Conservation (phyloP, 2,329 filamentous ascomycete species). For the Pseudocercospora vitis region DNA sequence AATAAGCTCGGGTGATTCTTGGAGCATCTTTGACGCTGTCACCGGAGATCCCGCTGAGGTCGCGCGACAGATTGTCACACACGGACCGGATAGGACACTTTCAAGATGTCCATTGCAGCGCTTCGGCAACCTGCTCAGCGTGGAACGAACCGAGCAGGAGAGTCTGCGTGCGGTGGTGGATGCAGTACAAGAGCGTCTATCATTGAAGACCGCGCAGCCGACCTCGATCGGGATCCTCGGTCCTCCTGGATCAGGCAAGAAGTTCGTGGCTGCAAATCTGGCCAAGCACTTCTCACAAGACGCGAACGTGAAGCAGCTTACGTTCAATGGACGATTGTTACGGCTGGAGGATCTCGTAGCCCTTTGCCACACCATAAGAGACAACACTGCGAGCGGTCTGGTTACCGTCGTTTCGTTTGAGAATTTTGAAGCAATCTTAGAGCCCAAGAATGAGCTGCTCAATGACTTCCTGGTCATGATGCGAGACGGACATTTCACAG, state of each 20-base stretch:
- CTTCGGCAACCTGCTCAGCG: slow-evolving; percentile 34
- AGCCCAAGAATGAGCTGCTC: slow-evolving; percentile 30
- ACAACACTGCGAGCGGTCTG: slow-evolving; percentile 30
- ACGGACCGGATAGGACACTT: slow-evolving; percentile 35
- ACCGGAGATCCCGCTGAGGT: slow-evolving; percentile 38
- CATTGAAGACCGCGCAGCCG: slow-evolving; percentile 26
- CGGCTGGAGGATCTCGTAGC: slow-evolving; percentile 31
- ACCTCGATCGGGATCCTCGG: slow-evolving; percentile 37
- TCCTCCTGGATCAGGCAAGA: slow-evolving; percentile 36
- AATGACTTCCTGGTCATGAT: slow-evolving; percentile 35
- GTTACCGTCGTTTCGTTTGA: slow-evolving; percentile 35
- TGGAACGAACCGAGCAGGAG: slow-evolving; percentile 37
- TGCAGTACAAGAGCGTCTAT: slow-evolving; percentile 33
- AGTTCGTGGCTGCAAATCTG: slow-evolving; percentile 36
- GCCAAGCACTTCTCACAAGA: slow-evolving; percentile 30
- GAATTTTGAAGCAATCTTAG: slow-evolving; percentile 36
- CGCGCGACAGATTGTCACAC: slow-evolving; percentile 36
- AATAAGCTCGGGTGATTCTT: slow-evolving; percentile 38
- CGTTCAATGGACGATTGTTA: slow-evolving; percentile 34
- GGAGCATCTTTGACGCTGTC: slow-evolving; percentile 37
- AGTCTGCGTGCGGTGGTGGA: slow-evolving; percentile 34
- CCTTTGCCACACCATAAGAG: slow-evolving; percentile 36
- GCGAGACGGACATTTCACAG: slow-evolving; percentile 35
- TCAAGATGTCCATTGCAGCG: slow-evolving; percentile 31
- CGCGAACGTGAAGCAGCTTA: slow-evolving; percentile 29